Conservation (phyloP, 495 filamentous ascomycete genomes). For the Xylaria flabelliformis region DNA sequence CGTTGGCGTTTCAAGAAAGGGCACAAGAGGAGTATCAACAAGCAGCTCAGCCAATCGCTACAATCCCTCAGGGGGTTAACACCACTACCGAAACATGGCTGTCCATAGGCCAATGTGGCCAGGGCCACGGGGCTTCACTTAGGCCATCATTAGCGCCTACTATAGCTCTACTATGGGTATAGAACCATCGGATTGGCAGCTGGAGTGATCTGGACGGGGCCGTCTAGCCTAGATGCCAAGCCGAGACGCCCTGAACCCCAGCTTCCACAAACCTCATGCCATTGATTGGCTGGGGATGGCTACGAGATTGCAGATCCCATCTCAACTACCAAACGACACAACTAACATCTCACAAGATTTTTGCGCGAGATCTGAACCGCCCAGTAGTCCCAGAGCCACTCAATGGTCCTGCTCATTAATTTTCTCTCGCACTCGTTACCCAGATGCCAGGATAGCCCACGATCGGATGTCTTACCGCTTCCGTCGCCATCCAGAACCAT, state of each 20-base stretch:
- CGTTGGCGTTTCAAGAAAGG: constrained; percentile 24
- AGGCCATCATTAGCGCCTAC: not conserved
- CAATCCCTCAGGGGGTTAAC: constrained; percentile 20
- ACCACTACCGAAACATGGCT: constrained; percentile 8
- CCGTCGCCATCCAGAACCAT: not conserved
- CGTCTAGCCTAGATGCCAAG: constrained; percentile 33
- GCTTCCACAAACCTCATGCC: constrained; percentile 31
- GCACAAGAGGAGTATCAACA: not conserved
- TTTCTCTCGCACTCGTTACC: constrained; percentile 3
- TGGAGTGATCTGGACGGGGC: constrained; percentile 1
- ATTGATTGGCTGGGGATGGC: constrained; percentile 38
- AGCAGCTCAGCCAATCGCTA: constrained; percentile 19
- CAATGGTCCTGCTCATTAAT: not conserved
- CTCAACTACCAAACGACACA: constrained; percentile 21
- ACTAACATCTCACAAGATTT: not conserved
- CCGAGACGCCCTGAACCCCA: constrained; percentile 36
- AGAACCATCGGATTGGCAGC: constrained; percentile 6
- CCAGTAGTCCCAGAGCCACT: constrained; percentile 4
- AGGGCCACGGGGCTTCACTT: not conserved
- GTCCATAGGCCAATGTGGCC: constrained; percentile 1
- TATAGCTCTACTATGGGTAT: not conserved
- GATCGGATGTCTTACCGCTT: not conserved
- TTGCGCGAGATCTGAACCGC: not conserved
- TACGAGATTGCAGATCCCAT: constrained; percentile 24
- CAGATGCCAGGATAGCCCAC: not conserved